A percentile compares a stretch with the other conserved stretches of the same genome.
These are phyloP conservation scores for Penicillium sclerotiorum DNA, from an alignment of 2,329 filamentous ascomycete genomes.

Conservation along the genomic window DNA sequence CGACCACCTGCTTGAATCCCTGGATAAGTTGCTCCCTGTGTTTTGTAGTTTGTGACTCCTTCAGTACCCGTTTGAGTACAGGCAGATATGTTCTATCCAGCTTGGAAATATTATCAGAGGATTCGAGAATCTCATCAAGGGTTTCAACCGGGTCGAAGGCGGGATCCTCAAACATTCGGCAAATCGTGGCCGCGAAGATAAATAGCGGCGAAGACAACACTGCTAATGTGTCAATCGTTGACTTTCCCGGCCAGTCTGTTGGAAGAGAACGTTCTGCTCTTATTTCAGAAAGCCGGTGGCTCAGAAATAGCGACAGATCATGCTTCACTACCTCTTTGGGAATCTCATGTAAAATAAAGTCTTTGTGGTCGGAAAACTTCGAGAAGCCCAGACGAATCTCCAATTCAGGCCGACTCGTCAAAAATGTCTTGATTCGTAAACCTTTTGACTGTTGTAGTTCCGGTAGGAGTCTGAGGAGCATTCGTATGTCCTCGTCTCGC, in stretches of 20 bases:
- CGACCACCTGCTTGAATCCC: neutral
- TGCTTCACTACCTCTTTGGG: slow-evolving; percentile 22
- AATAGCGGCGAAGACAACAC: slow-evolving; percentile 18
- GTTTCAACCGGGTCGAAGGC: slow-evolving; percentile 12
- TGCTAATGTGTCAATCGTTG: slow-evolving; percentile 4
- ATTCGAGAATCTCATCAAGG: slow-evolving; percentile 5
- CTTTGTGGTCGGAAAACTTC: slow-evolving; percentile 17
- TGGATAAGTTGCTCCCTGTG: neutral
- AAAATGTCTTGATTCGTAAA: slow-evolving; percentile 24
- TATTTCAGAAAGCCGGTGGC: slow-evolving; percentile 21
- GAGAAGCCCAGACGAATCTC: slow-evolving; percentile 26
- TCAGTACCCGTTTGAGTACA: slow-evolving; percentile 11
- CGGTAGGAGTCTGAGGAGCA: slow-evolving; percentile 26
- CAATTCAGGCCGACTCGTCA: slow-evolving; percentile 34
- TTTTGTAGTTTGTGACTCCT: neutral
- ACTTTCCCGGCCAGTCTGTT: slow-evolving; percentile 19
- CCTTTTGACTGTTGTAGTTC: slow-evolving; percentile 8
- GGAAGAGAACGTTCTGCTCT: slow-evolving; percentile 9
- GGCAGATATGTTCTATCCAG: slow-evolving; percentile 24
- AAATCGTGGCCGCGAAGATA: slow-evolving; percentile 22
- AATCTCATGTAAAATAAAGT: slow-evolving; percentile 28
- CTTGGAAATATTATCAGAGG: neutral
- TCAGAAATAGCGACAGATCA: slow-evolving; percentile 30
- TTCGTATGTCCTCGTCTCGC: slow-evolving; percentile 18
- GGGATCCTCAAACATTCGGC: slow-evolving; percentile 15